Evolutionary conservation across 352 stramenopile genomes (phyloP), one percentile per base, ranked within the genome.

Genomic region (Lagenidium giganteum): DNA sequence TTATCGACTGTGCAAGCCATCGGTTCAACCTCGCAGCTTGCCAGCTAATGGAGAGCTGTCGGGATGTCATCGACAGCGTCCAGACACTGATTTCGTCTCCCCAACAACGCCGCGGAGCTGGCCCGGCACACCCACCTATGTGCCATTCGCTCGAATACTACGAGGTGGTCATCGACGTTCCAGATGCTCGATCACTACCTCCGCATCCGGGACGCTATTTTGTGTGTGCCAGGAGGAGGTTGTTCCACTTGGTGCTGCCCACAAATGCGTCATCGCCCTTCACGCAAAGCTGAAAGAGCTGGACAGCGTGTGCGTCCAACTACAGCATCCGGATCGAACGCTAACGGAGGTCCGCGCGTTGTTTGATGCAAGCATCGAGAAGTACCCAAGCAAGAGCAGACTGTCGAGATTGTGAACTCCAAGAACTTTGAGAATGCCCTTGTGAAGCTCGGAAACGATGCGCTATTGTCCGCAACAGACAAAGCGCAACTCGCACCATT

Each of bases 251-350:
- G 47, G 44, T 12, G 28, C 8, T 1, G 34, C 42, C 4, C 33
- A 61, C 35, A n/a, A 39, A 8, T 45, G 54, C 13, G 16, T 58
- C 40, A 11, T 35, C 4, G n/a, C 28, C 0, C 36, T 61, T 2
- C 26, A 36, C 18, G 23, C 29, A 1, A 41, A 57, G 25, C 50
- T 65, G 8, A 18, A 34, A 14, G 47, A 60, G 34, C 42, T 60
- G 4, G 16, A 57, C 21, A 59, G 49, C 30, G 38, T 51, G 1
- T 60, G 42, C 32, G 44, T 44, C 7, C 54, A 48, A 17, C 39
- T 55, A 1, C 48, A 59, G 29, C 2, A 21, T 4, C 35, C 50
- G 2, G 6, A 13, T 14, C 48, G 29, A n/a, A 40, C 18, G 16
- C 21, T 62, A 31, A 38, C 40, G 1, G 37, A 62, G 8, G 38